Conservation (phyloP, 148 eudicot genomes). For the Mesembryanthemum crystallinum region DNA sequence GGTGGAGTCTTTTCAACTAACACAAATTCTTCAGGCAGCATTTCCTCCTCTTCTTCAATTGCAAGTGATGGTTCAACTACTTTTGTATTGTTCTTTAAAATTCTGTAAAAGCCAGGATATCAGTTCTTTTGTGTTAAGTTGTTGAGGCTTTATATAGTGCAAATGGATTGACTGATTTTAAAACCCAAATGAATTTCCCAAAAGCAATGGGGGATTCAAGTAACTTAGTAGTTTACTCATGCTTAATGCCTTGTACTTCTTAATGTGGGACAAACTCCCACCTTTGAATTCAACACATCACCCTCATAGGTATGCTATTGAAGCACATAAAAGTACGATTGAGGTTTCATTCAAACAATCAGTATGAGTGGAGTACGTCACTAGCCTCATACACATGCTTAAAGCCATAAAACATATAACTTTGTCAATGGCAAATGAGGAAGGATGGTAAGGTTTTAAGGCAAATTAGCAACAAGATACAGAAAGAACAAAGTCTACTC, state of each 20-base stretch:
- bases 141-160: background rate
- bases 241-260: background rate
- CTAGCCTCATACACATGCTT: background rate
- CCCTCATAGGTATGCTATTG: background rate
- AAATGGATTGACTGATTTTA: background rate
- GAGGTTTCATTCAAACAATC: background rate
- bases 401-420: background rate
- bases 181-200: background rate
- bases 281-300: background rate
- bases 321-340: background rate
- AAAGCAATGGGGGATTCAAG: background rate
- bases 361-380: background rate
- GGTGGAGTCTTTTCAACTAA: constrained; percentile 63
- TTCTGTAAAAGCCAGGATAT: constrained; percentile 36
- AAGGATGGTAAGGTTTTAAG: too few species aligned
- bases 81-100: constrained; percentile 60
- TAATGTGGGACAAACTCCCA: background rate
- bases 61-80: constrained; percentile 59
- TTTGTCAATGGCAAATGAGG: too few species aligned
- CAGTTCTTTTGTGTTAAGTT: background rate
- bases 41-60: constrained; percentile 68
- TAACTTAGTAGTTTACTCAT: background rate
- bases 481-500: too few species aligned
- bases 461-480: too few species aligned
- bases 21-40: constrained; percentile 77